phyloP scores from a whole-genome alignment of 176 grass and related monocot genomes.

The Triticum monococcum region DNA sequence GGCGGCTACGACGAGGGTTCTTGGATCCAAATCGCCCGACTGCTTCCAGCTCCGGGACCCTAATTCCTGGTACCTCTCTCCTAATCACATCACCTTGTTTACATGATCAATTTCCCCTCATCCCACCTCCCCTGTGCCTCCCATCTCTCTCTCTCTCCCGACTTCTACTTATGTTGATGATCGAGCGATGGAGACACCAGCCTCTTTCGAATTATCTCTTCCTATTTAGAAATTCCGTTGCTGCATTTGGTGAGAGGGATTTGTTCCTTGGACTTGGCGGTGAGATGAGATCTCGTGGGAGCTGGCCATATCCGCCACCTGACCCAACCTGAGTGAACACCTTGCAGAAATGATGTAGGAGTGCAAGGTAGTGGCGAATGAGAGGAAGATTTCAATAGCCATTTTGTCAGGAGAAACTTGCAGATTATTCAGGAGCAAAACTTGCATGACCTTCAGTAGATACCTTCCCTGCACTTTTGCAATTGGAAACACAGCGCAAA shows the following conservation, averaged over 20 bases:
- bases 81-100: background rate
- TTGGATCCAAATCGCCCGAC: conserved; percentile 45
- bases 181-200: background rate
- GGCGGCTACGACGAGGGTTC: conserved; percentile 30
- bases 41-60: conserved; percentile 40
- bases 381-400: too few relatives aligned
- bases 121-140: background rate
- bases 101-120: too few relatives aligned
- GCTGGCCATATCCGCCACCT: background rate
- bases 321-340: background rate
- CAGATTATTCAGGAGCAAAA: background rate
- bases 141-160: too few relatives aligned
- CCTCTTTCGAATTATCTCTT: background rate
- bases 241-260: background rate
- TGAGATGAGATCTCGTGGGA: background rate
- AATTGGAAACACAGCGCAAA: background rate
- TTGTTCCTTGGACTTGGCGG: background rate
- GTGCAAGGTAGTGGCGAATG: background rate
- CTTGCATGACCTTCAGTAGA: background rate
- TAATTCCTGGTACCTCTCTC: conserved; percentile 32
- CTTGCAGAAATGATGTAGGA: background rate
- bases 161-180: too few relatives aligned
- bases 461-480: background rate
- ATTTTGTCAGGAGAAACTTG: background rate
- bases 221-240: background rate